These are phyloP conservation scores for Coelastrella sp. DNA, from an alignment of 139 green algal species.

Conservation along the genomic window DNA sequence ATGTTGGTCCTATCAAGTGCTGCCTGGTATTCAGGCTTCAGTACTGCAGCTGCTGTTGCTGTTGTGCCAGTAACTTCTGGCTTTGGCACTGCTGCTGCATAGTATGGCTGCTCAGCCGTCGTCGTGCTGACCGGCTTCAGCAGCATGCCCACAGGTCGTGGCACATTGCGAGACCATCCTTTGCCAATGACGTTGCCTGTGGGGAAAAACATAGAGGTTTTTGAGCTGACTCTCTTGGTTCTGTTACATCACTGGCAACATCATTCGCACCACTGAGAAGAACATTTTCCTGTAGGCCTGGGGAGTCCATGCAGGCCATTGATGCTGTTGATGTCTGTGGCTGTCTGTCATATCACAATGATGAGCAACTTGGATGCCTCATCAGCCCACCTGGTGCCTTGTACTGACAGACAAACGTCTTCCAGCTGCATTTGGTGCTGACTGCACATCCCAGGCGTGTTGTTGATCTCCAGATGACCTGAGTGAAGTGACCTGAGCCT, in stretches of 20 bases:
- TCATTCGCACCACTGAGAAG: not conserved
- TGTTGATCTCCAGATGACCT: conserved; percentile 35
- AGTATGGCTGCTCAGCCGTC: not conserved
- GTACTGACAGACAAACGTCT: conserved; percentile 27
- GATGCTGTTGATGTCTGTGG: not conserved
- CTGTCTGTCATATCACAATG: not conserved
- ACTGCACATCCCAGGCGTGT: conserved; percentile 25
- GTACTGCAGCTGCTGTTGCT: conserved; percentile 10
- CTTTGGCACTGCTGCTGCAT: not conserved
- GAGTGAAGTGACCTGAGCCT: conserved; percentile 42
- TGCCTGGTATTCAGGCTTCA: conserved; percentile 11
- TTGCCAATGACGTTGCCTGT: conserved; percentile 4
- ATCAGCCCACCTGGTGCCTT: not conserved
- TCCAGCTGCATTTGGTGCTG: not conserved
- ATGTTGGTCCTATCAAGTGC: conserved; percentile 7
- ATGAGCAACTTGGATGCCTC: not conserved
- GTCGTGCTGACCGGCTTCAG: not conserved
- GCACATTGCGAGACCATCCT: not conserved
- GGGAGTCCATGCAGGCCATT: not conserved
- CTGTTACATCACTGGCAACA: not conserved
- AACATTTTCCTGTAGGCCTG: not conserved
- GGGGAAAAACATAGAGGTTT: not conserved
- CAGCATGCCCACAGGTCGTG: not conserved
- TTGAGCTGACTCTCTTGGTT: not conserved
- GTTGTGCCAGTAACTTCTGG: not conserved